phyloP scores from a whole-genome alignment of 129 eudicot species.

The Silybum marianum region DNA sequence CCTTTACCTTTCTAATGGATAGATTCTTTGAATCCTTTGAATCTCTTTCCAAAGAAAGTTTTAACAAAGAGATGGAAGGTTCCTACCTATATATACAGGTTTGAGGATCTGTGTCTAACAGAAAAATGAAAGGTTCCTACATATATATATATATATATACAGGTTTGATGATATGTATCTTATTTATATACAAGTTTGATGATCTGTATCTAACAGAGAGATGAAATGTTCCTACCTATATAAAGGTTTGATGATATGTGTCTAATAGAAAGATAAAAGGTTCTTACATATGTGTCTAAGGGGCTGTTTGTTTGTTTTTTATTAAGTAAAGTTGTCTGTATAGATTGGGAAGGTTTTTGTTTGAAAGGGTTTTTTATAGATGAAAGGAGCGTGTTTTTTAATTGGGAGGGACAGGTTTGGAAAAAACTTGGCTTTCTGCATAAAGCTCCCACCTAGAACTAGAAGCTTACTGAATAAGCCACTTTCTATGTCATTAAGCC shows the following conservation, averaged over 20 bases:
- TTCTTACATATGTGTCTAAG: not conserved
- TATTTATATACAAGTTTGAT: not conserved
- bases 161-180: too few relatives aligned
- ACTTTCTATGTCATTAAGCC: too few relatives aligned
- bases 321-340: not conserved
- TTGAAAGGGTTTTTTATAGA: too few relatives aligned
- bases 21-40: not conserved
- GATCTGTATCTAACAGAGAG: not conserved
- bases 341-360: too few relatives aligned
- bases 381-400: too few relatives aligned
- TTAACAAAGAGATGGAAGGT: not conserved
- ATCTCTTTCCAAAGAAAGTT: not conserved
- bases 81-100: not conserved
- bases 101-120: not conserved
- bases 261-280: not conserved
- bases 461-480: too few relatives aligned
- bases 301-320: too few relatives aligned
- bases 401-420: too few relatives aligned
- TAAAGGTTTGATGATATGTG: not conserved
- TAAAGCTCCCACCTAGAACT: too few relatives aligned
- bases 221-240: not conserved
- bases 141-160: too few relatives aligned
- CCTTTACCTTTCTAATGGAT: constrained; percentile 9
- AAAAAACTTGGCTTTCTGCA: too few relatives aligned
- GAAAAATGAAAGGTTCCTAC: not conserved